A percentile compares a stretch with the other conserved stretches of the same genome.
Evolutionary conservation across 805 yeast genomes (phyloP).

Genomic region (Wickerhamomyces alni): DNA sequence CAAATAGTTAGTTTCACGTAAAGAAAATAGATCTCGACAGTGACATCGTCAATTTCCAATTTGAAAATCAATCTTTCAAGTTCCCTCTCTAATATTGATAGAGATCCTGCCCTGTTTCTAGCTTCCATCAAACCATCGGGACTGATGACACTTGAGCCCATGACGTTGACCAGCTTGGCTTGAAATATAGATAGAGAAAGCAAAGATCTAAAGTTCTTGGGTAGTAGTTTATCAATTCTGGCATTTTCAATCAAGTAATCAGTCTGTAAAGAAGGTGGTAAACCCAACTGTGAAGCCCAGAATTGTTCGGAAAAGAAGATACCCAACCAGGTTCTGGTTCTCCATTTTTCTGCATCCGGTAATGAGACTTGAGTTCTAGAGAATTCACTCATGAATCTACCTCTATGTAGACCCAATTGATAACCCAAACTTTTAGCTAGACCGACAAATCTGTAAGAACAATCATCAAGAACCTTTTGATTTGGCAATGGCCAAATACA

Average conservation of each 20-base stretch:
- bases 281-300: conserved; percentile 82
- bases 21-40: conserved; percentile 71
- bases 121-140: conserved; percentile 90
- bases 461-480: conserved; percentile 86
- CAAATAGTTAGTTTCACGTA: conserved; percentile 79
- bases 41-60: conserved; percentile 57
- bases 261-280: conserved; percentile 81
- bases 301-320: conserved; percentile 84
- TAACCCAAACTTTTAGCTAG: conserved; percentile 78
- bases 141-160: conserved; percentile 80
- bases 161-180: conserved; percentile 72
- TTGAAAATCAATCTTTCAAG: conserved; percentile 64
- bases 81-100: conserved; percentile 74
- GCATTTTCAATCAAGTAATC: conserved; percentile 82
- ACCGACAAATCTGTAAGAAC: conserved; percentile 83
- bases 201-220: conserved; percentile 64
- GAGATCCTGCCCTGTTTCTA: conserved; percentile 70
- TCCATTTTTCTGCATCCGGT: conserved; percentile 90
- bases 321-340: conserved; percentile 89
- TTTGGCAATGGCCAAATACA: conserved; percentile 92
- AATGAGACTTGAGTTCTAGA: conserved; percentile 83
- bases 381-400: conserved; percentile 85
- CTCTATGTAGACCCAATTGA: conserved; percentile 87
- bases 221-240: conserved; percentile 54
- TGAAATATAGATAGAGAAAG: conserved; percentile 76